These are phyloP conservation scores for Hevea brasiliensis DNA, from an alignment of 345 rosid species.

Conservation along the genomic window DNA sequence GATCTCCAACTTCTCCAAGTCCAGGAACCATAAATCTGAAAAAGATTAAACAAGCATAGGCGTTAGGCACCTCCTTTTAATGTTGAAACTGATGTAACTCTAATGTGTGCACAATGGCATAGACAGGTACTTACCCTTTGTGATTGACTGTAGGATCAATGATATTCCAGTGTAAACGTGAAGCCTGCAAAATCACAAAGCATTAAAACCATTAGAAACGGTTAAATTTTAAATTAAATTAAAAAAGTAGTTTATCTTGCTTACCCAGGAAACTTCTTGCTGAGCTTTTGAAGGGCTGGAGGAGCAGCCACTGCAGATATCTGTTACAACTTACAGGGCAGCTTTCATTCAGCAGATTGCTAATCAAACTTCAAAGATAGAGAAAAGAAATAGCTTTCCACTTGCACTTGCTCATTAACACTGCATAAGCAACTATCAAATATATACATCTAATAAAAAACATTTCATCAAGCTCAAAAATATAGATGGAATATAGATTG, in stretches of 20 bases:
- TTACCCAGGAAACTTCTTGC: conserved; percentile 93
- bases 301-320: conserved; percentile 92
- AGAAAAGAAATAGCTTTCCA: no score
- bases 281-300: conserved; percentile 90
- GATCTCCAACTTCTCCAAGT: conserved; percentile 97
- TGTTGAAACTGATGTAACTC: neutral
- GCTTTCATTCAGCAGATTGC: no score
- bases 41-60: conserved; percentile 9
- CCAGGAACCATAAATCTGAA: conserved; percentile 90
- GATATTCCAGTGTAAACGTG: conserved; percentile 89
- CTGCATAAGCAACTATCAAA: no score
- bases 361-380: no score
- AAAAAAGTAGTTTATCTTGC: neutral
- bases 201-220: conserved; percentile 3
- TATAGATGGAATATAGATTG: no score
- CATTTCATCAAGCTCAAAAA: no score
- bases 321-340: no score
- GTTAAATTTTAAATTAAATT: neutral
- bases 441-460: no score
- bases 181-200: conserved; percentile 57
- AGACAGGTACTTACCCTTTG: conserved; percentile 55
- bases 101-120: neutral
- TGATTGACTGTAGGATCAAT: conserved; percentile 82
- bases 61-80: neutral
- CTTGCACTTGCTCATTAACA: no score